Percentiles rank a stretch among this genome's conserved stretches.
phyloP scores from a whole-genome alignment of 1,284 basidiomycete genomes.

The Ceratobasidium papillatum region DNA sequence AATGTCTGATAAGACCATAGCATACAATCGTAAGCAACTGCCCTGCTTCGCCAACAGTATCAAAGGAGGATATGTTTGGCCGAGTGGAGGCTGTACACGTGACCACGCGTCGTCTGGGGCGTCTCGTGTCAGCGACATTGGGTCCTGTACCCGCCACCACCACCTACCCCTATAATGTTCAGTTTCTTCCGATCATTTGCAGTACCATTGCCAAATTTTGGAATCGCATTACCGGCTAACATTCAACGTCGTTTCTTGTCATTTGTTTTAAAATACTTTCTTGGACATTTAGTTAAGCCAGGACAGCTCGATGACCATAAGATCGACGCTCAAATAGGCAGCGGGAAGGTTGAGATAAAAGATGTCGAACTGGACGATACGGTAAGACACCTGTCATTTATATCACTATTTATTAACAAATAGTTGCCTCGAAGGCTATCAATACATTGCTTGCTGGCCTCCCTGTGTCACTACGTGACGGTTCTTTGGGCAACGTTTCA shows the following conservation, averaged over 20 bases:
- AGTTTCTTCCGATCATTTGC: constrained; percentile 36
- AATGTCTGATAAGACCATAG: no score
- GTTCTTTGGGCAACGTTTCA: constrained; percentile 75
- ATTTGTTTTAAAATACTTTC: constrained; percentile 82
- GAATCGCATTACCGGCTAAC: constrained; percentile 72
- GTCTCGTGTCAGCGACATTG: constrained; percentile 38
- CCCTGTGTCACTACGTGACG: constrained; percentile 75
- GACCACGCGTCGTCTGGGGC: constrained; percentile 30
- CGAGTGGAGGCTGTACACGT: constrained; percentile 10
- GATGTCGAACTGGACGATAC: constrained; percentile 81
- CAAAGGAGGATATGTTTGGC: neutral
- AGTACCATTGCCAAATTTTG: constrained; percentile 24
- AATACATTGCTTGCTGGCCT: constrained; percentile 74
- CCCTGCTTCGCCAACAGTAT: no score
- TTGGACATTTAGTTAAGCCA: constrained; percentile 87
- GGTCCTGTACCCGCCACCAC: constrained; percentile 39
- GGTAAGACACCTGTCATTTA: constrained; percentile 59
- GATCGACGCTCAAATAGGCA: constrained; percentile 91
- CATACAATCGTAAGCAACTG: no score
- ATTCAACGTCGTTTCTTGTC: constrained; percentile 91
- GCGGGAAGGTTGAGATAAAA: constrained; percentile 86
- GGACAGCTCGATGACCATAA: constrained; percentile 87
- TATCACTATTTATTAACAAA: neutral
- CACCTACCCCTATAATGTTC: constrained; percentile 12
- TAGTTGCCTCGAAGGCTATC: constrained; percentile 68